A percentile compares a stretch with the other conserved stretches of the same genome.
Evolutionary conservation across 225 moss, liverwort and hornwort species (phyloP).

Genomic region (Thuidium tamariscinum): DNA sequence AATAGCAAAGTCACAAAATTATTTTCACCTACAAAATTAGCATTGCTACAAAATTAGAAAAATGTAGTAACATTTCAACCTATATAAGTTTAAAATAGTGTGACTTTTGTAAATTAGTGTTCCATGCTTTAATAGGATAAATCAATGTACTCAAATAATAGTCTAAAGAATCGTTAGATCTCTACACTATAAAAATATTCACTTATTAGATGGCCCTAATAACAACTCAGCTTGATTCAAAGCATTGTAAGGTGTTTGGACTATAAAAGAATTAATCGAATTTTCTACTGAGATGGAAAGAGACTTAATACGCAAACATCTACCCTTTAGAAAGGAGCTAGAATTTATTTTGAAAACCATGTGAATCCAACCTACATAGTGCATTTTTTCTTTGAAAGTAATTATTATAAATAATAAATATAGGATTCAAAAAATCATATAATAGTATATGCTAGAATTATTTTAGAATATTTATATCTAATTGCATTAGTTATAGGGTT

Average conservation of each 20-base stretch:
- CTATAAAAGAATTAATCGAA: not conserved
- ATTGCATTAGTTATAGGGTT: too few species aligned
- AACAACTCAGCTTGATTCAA: accelerated
- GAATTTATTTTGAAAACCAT: not conserved
- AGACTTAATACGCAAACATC: accelerated
- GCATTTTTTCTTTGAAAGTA: not conserved
- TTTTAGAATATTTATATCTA: not conserved
- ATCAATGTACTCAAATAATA: not conserved
- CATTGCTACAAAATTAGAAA: not conserved
- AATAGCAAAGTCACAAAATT: not conserved
- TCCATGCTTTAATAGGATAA: not conserved
- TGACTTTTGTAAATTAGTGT: not conserved
- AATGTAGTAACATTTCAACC: not conserved
- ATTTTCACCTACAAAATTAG: not conserved
- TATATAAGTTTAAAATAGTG: not conserved
- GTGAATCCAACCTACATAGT: accelerated
- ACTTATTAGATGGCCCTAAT: not conserved
- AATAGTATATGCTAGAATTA: not conserved
- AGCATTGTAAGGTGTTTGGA: accelerated
- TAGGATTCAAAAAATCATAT: not conserved
- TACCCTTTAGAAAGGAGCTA: accelerated
- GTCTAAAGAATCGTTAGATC: not conserved
- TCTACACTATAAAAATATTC: not conserved
- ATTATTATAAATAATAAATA: too few species aligned
- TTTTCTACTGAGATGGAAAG: not conserved